Base-by-base conservation (phyloP, 2,329 filamentous ascomycete species). In the Xylariomycetidae sp. region DNA sequence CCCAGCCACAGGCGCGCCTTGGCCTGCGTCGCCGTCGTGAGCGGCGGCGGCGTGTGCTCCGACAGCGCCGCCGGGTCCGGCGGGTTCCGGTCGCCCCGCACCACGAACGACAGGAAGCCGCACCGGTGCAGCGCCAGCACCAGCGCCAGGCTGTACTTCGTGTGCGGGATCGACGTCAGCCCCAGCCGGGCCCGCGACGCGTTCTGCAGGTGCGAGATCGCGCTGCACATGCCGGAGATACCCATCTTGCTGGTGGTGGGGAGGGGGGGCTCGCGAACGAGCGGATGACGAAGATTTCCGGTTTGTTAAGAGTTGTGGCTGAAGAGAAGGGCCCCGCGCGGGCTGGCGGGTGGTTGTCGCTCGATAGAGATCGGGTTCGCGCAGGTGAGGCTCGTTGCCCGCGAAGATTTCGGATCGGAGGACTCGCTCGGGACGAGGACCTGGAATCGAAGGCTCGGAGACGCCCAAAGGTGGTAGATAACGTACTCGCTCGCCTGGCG, bases 201-300 rank as follows among this genome's bases (percentile, higher is more conserved):
- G 68, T 95, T 95, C 60, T 92, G 85, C 37, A 95, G 72, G 67
- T 95, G 88, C 47, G 87, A 88, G 72, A 85, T 93, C 64, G 89
- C 78, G 68, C 90, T 69, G 50, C 78, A 73, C 44, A 94, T 74
- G 61, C 82, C 77, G 56, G 75, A 68, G 63, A 95, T 74, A 51
- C 78, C 82, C 81, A 85, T 85, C 29, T 51, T 64, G 38, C 22
- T 9, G 27, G 22, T 14, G 13, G 13, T 10, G 5, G 32, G 26
- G 8, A 8, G n/a, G 16, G 19, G 19, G 15, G 13, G 13, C n/a
- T n/a, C n/a, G n/a, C n/a, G n/a, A n/a, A n/a, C n/a, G n/a, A n/a
- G n/a, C n/a, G n/a, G n/a, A n/a, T n/a, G n/a, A n/a, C n/a, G n/a
- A n/a, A n/a, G n/a, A n/a, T n/a, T n/a, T n/a, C n/a, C n/a, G n/a